phyloP scores from a whole-genome alignment of 2,329 filamentous ascomycete genomes.

The Dothideomycetes sp. region DNA sequence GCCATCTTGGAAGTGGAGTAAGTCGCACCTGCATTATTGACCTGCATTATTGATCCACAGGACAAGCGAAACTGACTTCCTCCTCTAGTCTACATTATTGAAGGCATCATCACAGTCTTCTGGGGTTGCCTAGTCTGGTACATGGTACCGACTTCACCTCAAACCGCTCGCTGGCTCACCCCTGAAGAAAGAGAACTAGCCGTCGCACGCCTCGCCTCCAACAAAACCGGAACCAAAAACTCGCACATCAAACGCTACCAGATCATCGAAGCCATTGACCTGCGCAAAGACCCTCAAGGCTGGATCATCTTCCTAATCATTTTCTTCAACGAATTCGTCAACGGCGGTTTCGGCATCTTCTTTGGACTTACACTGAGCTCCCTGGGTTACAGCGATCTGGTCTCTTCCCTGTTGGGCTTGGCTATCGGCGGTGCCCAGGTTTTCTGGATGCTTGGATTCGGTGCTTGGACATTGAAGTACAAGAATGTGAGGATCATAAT shows the following conservation, averaged over 20 bases:
- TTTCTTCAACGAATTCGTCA: slow-evolving; percentile 22
- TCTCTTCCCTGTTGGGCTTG: no score
- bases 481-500: no score
- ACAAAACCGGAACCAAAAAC: slow-evolving; percentile 48
- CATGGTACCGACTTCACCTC: slow-evolving; percentile 38
- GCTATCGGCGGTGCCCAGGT: no score
- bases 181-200: slow-evolving; percentile 38
- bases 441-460: no score
- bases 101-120: slow-evolving; percentile 34
- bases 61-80: no score
- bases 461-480: no score
- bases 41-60: no score
- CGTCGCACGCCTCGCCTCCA: slow-evolving; percentile 42
- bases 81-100: slow-evolving; percentile 46
- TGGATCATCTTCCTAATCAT: slow-evolving; percentile 48
- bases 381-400: no score
- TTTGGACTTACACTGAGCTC: no score
- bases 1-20: slow-evolving; percentile 24
- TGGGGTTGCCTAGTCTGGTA: slow-evolving; percentile 38
- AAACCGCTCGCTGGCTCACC: slow-evolving; percentile 35
- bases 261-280: slow-evolving; percentile 38
- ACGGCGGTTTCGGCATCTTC: no score
- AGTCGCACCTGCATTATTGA: no score
- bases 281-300: slow-evolving; percentile 49
- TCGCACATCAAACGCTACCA: slow-evolving; percentile 30